These are phyloP conservation scores for Artemisia tridentata DNA, from an alignment of 129 eudicot genomes.

Conservation along the genomic window DNA sequence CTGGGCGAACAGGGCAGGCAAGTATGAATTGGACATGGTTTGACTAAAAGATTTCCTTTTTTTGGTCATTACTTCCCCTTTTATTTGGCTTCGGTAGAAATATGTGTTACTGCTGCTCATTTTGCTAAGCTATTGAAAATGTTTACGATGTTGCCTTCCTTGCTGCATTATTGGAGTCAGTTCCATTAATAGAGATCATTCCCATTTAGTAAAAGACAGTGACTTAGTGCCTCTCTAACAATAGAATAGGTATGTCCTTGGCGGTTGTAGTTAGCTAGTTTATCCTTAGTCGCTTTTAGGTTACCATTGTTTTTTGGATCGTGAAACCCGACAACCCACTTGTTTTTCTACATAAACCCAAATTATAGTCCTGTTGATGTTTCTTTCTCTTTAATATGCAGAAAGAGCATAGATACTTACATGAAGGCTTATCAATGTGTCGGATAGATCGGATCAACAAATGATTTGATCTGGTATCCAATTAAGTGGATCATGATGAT, in stretches of 20 bases:
- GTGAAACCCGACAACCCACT: no score
- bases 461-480: neutral
- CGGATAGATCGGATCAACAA: neutral
- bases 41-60: slow-evolving; percentile 4
- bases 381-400: no score
- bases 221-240: neutral
- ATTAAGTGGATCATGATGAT: neutral
- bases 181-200: neutral
- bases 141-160: slow-evolving; percentile 10
- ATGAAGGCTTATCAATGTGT: neutral
- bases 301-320: neutral
- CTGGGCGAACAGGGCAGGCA: slow-evolving; percentile 95
- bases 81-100: slow-evolving; percentile 16
- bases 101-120: neutral
- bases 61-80: neutral
- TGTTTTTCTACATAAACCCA: no score
- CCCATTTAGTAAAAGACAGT: neutral
- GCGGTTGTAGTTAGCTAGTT: neutral
- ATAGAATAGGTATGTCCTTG: neutral
- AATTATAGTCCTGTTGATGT: no score
- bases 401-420: no score
- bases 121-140: slow-evolving; percentile 3
- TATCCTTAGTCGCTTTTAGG: neutral
- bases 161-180: neutral
- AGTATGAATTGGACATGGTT: slow-evolving; percentile 34